These are phyloP conservation scores for Xylaria scruposa DNA, from an alignment of 495 filamentous ascomycete species.

Conservation along the genomic window DNA sequence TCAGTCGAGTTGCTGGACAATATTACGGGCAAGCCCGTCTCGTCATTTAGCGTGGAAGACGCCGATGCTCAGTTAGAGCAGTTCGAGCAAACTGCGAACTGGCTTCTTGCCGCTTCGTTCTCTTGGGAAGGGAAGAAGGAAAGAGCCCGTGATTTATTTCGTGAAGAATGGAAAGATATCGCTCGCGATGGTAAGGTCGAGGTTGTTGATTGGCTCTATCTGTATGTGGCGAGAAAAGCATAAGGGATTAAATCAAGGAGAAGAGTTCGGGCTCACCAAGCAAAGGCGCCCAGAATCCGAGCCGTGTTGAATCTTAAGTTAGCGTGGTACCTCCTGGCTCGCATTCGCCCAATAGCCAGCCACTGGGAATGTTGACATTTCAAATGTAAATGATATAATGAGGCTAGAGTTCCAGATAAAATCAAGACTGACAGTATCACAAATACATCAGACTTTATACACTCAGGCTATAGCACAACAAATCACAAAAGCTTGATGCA, in stretches of 20 bases:
- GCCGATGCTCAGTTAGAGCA: not conserved
- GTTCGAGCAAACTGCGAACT: not conserved
- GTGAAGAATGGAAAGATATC: not conserved
- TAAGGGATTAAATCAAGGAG: not conserved
- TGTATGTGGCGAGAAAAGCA: not conserved
- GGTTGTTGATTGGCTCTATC: not conserved
- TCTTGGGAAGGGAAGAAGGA: conserved; percentile 1
- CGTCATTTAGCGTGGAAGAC: not conserved
- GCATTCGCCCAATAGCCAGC: no score
- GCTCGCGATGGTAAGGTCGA: not conserved
- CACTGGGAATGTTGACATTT: no score
- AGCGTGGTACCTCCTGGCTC: no score
- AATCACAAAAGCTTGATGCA: not conserved
- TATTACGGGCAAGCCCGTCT: not conserved
- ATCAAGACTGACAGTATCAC: no score
- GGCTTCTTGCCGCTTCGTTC: not conserved
- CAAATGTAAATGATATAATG: no score
- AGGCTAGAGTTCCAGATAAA: no score
- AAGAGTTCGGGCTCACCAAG: no score
- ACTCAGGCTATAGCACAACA: not conserved
- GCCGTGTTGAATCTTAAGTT: no score
- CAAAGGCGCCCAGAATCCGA: no score
- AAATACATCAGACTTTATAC: no score
- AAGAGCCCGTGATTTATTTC: not conserved
- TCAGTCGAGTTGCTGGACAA: conserved; percentile 3